phyloP scores from a whole-genome alignment of 305 asterid species.

The Fraxinus dipetala region DNA sequence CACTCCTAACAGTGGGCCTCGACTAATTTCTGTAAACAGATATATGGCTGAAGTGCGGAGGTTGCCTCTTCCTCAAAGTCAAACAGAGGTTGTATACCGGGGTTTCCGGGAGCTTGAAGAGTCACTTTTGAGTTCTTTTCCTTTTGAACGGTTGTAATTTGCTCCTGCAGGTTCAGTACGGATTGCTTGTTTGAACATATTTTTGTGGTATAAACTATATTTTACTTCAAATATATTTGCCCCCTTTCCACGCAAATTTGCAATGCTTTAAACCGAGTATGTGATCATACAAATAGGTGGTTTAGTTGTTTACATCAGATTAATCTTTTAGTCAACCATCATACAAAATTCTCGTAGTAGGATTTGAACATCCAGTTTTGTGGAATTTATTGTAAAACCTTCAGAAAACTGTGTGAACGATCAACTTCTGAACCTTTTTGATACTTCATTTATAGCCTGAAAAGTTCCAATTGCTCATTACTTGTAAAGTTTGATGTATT shows the following conservation, averaged over 20 bases:
- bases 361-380: no score
- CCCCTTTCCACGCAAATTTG: neutral
- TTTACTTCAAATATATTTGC: neutral
- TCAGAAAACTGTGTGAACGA: no score
- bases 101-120: slow-evolving; percentile 90
- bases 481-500: no score
- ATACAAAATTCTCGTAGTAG: no score
- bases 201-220: neutral
- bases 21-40: slow-evolving; percentile 34
- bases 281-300: neutral
- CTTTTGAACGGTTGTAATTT: slow-evolving; percentile 52
- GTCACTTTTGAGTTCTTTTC: slow-evolving; percentile 58
- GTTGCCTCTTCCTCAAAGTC: slow-evolving; percentile 70
- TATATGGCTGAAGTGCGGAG: slow-evolving; percentile 88
- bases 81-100: slow-evolving; percentile 68
- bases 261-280: neutral
- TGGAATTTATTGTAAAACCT: no score
- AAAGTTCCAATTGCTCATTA: no score
- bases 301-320: neutral
- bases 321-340: no score
- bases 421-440: no score
- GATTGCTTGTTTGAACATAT: slow-evolving; percentile 4
- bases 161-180: slow-evolving; percentile 28
- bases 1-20: neutral
- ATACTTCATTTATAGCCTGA: no score